phyloP scores from a whole-genome alignment of 2,329 filamentous ascomycete genomes.

The Alternaria burnsii region DNA sequence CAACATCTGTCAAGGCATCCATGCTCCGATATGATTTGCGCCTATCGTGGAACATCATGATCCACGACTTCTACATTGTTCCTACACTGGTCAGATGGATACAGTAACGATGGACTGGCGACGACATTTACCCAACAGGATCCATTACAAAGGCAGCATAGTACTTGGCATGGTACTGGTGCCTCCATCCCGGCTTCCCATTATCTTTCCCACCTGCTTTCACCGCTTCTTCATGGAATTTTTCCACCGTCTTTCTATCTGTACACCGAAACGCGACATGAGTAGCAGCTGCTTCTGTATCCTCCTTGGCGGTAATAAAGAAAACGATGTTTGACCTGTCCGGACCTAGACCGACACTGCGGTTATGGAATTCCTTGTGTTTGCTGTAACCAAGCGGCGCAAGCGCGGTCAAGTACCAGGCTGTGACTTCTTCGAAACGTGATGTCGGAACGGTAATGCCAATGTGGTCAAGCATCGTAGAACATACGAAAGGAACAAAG shows the following conservation, averaged over 20 bases:
- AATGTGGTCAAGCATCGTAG: background rate
- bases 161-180: slow-evolving; percentile 37
- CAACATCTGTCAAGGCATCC: background rate
- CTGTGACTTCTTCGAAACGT: slow-evolving; percentile 27
- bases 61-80: slow-evolving; percentile 37
- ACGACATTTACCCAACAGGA: slow-evolving; percentile 33
- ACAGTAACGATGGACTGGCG: background rate
- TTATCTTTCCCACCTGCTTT: slow-evolving; percentile 38
- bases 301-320: slow-evolving; percentile 28
- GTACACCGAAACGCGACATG: slow-evolving; percentile 35
- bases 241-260: slow-evolving; percentile 25
- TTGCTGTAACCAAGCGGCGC: slow-evolving; percentile 38
- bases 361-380: slow-evolving; percentile 28
- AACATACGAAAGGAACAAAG: background rate
- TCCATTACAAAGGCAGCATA: slow-evolving; percentile 41
- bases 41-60: slow-evolving; percentile 16
- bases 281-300: slow-evolving; percentile 2
- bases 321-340: slow-evolving; percentile 18
- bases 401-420: slow-evolving; percentile 37
- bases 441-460: slow-evolving; percentile 28
- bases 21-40: background rate
- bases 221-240: slow-evolving; percentile 32
- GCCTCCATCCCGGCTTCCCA: slow-evolving; percentile 34
- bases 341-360: slow-evolving; percentile 27
- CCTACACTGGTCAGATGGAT: slow-evolving; percentile 14